Conservation (phyloP, 768 basidiomycete genomes). For the Suillus tomentosus region DNA sequence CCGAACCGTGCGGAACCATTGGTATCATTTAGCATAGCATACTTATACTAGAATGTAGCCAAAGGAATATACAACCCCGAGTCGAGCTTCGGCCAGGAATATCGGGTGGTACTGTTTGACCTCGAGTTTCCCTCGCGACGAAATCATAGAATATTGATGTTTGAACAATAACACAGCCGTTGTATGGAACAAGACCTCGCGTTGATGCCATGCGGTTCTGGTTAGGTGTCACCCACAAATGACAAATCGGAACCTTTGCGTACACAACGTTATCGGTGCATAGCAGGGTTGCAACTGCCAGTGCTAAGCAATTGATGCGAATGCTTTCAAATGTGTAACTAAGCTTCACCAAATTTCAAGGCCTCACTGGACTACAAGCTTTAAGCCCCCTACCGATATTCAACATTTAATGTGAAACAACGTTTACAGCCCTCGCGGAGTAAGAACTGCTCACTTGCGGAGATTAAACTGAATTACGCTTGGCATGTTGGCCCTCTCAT, state of each 20-base stretch:
- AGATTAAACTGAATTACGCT: no score
- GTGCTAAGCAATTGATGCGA: neutral
- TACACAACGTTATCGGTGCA: neutral
- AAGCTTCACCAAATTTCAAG: neutral
- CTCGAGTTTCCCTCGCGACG: neutral
- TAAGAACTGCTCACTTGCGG: no score
- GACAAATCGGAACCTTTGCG: neutral
- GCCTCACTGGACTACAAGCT: no score
- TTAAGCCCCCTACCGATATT: no score
- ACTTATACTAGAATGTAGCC: conserved; percentile 3
- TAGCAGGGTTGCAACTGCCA: neutral
- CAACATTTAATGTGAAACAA: no score
- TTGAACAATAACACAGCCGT: neutral
- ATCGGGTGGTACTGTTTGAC: neutral
- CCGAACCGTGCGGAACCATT: neutral
- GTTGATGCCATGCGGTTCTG: neutral
- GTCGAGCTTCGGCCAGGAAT: neutral
- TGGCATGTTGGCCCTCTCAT: no score
- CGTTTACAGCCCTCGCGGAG: neutral
- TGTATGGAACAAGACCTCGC: neutral
- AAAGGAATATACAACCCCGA: neutral
- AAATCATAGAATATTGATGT: neutral
- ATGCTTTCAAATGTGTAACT: neutral
- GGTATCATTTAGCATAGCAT: neutral
- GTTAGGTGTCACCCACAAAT: neutral